A percentile compares a stretch with the other conserved stretches of the same genome.
Evolutionary conservation across 2,329 filamentous ascomycete genomes (phyloP).

Genomic region (Botrytis elliptica): DNA sequence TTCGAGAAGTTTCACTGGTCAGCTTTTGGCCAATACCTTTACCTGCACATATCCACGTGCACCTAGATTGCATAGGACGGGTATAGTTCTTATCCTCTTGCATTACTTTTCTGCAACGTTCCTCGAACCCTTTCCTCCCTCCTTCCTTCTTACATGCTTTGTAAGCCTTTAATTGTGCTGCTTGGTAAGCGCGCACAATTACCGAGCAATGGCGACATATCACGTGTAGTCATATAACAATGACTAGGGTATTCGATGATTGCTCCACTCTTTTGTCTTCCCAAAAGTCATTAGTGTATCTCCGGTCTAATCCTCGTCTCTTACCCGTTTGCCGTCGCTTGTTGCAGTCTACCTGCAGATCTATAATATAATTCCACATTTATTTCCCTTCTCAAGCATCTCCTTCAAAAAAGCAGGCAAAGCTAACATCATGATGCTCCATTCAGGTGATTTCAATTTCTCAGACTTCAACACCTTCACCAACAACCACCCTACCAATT

Average conservation of each 20-base stretch:
- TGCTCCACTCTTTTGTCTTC: conserved; percentile 14
- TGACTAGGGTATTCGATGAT: not conserved
- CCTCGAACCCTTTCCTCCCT: not conserved
- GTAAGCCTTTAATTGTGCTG: not conserved
- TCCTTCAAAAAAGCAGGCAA: conserved; percentile 26
- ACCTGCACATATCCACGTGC: conserved; percentile 15
- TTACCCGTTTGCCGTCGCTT: conserved; percentile 14
- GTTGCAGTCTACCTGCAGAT: conserved; percentile 11
- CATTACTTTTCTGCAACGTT: conserved; percentile 12
- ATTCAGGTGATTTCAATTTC: conserved; percentile 38
- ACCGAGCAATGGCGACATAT: conserved; percentile 32
- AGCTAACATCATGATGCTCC: conserved; percentile 35
- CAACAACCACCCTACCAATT: conserved; percentile 24
- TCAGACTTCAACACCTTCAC: conserved; percentile 36
- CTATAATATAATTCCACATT: conserved; percentile 17
- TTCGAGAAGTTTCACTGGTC: conserved; percentile 8
- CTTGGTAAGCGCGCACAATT: conserved; percentile 22
- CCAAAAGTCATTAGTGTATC: conserved; percentile 14
- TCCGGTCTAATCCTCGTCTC: conserved; percentile 13
- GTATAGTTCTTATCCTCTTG: conserved; percentile 15
- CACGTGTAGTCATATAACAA: conserved; percentile 31
- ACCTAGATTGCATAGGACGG: not conserved
- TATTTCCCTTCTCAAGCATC: conserved; percentile 14
- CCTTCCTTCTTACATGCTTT: not conserved
- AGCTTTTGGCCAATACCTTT: not conserved